Evolutionary conservation across 768 basidiomycete species (phyloP).

Genomic region (Dacryopinax primogenitus): DNA sequence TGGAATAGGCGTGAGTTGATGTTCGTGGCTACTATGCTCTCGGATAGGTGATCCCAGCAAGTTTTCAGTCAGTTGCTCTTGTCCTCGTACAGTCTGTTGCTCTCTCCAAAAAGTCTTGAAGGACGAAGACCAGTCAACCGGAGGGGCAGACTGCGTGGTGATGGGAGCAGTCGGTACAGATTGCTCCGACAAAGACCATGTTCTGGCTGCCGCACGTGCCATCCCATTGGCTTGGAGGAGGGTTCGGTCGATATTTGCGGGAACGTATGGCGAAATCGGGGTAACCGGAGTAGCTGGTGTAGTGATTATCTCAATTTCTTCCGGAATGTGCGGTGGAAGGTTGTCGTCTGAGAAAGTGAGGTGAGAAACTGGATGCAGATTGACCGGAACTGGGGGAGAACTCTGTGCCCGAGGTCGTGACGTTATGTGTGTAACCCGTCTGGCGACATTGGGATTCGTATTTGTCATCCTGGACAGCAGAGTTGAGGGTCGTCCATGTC

Average conservation of each 20-base stretch:
- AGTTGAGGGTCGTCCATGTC: background rate
- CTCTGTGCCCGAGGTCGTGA: background rate
- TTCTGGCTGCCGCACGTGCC: background rate
- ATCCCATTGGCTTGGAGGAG: background rate
- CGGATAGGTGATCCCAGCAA: background rate
- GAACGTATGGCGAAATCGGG: background rate
- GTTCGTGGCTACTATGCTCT: background rate
- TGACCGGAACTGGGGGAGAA: background rate
- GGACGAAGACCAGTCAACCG: background rate
- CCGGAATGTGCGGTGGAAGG: background rate
- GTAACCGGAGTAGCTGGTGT: background rate
- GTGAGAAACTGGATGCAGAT: background rate
- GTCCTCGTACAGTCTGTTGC: background rate
- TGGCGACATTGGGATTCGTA: background rate
- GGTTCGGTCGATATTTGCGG: background rate
- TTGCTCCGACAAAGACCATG: background rate
- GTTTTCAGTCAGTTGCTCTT: background rate
- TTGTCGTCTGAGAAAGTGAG: background rate
- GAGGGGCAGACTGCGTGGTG: background rate
- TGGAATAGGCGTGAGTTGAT: background rate
- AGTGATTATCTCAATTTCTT: background rate
- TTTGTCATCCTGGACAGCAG: background rate
- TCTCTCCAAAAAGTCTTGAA: constrained; percentile 11
- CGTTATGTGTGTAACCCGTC: background rate
- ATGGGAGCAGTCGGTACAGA: background rate